phyloP scores from a whole-genome alignment of 768 basidiomycete genomes.

The Suillus occidentalis region DNA sequence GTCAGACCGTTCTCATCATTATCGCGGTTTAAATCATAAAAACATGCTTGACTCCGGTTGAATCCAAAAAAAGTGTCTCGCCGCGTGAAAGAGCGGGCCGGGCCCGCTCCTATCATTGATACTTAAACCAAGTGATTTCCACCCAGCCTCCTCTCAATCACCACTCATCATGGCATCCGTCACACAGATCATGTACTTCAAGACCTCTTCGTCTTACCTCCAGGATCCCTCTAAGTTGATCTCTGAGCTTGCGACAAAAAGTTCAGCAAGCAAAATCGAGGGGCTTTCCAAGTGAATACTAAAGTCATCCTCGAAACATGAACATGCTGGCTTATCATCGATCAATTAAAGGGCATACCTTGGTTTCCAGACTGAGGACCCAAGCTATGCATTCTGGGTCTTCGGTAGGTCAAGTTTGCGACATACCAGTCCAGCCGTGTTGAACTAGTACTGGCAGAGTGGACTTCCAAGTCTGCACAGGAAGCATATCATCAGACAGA shows the following conservation, averaged over 20 bases:
- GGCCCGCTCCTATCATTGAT: neutral
- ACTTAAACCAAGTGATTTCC: neutral
- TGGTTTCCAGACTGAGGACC: conserved; percentile 31
- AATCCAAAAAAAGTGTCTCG: neutral
- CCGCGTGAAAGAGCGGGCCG: neutral
- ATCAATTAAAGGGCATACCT: conserved; percentile 17
- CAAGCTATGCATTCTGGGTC: conserved; percentile 27
- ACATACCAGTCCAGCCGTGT: neutral
- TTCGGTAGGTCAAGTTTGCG: conserved; percentile 15
- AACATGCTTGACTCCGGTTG: neutral
- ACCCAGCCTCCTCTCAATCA: neutral
- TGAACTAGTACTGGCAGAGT: conserved; percentile 17
- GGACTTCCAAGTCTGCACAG: conserved; percentile 23
- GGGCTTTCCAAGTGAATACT: conserved; percentile 23
- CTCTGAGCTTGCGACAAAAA: conserved; percentile 15
- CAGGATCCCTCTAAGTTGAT: conserved; percentile 14
- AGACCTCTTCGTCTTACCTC: conserved; percentile 20
- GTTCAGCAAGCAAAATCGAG: conserved; percentile 9
- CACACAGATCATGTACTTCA: conserved; percentile 27
- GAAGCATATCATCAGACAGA: conserved; percentile 15
- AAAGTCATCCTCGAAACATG: neutral
- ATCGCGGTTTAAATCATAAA: neutral
- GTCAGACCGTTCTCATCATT: neutral
- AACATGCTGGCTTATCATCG: conserved; percentile 4
- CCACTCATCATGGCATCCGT: conserved; percentile 24